Conservation (phyloP, 805 yeast genomes). For the Candida corydali region DNA sequence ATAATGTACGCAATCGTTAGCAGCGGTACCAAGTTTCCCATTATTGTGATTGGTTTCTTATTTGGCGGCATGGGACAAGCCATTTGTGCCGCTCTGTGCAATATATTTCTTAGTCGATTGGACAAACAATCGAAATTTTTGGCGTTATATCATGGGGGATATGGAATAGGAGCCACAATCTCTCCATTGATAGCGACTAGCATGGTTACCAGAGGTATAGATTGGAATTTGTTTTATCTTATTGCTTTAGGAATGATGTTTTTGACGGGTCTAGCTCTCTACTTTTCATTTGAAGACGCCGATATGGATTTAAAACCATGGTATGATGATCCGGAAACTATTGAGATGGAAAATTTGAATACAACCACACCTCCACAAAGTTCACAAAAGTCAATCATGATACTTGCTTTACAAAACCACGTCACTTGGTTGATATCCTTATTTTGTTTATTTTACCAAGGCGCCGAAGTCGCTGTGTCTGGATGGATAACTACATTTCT, state of each 20-base stretch:
- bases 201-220: constrained; percentile 44
- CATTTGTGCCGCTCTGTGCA: constrained; percentile 44
- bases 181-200: constrained; percentile 64
- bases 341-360: neutral
- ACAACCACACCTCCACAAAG: neutral
- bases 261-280: constrained; percentile 26
- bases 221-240: constrained; percentile 54
- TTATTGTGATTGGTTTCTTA: constrained; percentile 47
- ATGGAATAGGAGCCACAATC: constrained; percentile 69
- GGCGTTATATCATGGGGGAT: constrained; percentile 63
- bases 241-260: constrained; percentile 41
- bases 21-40: constrained; percentile 47
- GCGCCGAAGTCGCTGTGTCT: constrained; percentile 65
- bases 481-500: constrained; percentile 70
- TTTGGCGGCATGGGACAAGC: constrained; percentile 60
- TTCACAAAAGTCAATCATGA: constrained; percentile 18
- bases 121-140: constrained; percentile 53
- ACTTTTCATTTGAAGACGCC: constrained; percentile 45
- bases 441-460: constrained; percentile 60
- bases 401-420: constrained; percentile 35
- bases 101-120: constrained; percentile 47
- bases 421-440: constrained; percentile 47
- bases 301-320: constrained; percentile 41
- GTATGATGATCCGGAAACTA: constrained; percentile 14
- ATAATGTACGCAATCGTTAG: constrained; percentile 44